A percentile compares a stretch with the other conserved stretches of the same genome.
Evolutionary conservation across 768 basidiomycete species (phyloP).

Genomic region (Tricholoma matsutake): DNA sequence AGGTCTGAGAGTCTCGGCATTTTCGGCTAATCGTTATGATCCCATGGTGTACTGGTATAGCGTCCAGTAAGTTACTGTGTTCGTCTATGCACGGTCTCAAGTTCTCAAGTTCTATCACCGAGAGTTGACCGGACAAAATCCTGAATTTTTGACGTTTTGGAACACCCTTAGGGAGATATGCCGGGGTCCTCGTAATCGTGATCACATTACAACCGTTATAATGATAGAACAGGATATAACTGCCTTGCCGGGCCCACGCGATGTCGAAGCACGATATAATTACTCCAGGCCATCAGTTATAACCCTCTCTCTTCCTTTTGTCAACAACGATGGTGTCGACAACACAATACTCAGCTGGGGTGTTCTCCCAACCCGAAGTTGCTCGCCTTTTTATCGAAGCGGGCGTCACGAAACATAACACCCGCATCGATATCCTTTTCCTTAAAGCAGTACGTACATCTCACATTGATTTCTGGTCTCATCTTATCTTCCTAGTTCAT

Average conservation of each 20-base stretch:
- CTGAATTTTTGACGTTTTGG: too few relatives aligned
- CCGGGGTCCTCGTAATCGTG: too few relatives aligned
- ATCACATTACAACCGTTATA: too few relatives aligned
- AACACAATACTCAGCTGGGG: not conserved
- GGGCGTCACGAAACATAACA: constrained; percentile 61
- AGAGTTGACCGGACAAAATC: too few relatives aligned
- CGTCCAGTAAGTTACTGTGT: too few relatives aligned
- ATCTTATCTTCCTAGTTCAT: constrained; percentile 42
- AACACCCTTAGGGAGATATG: too few relatives aligned
- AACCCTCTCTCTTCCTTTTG: not conserved
- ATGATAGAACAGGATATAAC: not conserved
- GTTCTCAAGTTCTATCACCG: too few relatives aligned
- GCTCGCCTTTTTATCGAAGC: constrained; percentile 53
- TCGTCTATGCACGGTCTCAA: too few relatives aligned
- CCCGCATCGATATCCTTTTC: constrained; percentile 58
- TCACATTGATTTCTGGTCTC: not conserved
- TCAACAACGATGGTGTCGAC: not conserved
- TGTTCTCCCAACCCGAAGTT: constrained; percentile 53
- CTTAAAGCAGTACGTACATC: constrained; percentile 62
- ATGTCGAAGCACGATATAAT: not conserved
- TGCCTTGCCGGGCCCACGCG: not conserved
- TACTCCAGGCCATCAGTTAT: not conserved
- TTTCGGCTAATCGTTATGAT: too few relatives aligned
- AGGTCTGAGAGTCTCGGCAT: too few relatives aligned
- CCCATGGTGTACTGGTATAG: too few relatives aligned